These are phyloP conservation scores for Oenanthe javanica DNA, from an alignment of 140 eudicot species.

Conservation along the genomic window DNA sequence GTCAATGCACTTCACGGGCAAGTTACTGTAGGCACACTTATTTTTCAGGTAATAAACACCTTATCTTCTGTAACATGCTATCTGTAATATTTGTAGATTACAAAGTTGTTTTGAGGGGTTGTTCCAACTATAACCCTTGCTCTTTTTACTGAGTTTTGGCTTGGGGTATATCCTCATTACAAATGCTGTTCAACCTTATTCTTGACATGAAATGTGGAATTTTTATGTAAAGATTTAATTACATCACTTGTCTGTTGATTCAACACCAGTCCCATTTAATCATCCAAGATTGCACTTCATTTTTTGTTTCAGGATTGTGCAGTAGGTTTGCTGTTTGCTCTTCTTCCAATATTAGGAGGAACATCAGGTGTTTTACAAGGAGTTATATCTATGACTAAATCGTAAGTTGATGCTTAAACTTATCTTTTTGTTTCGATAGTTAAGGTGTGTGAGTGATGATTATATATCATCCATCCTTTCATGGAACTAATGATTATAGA, in stretches of 20 bases:
- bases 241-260: not conserved
- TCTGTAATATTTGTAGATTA: not conserved
- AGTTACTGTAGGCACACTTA: slow-evolving; percentile 93
- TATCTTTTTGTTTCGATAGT: not conserved
- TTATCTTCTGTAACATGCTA: not conserved
- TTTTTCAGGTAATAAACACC: slow-evolving; percentile 54
- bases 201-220: not conserved
- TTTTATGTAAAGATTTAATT: not conserved
- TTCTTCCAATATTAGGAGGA: slow-evolving; percentile 96
- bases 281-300: not conserved
- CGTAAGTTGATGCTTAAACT: slow-evolving; percentile 47
- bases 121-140: not conserved
- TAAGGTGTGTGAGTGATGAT: not conserved
- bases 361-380: slow-evolving; percentile 91
- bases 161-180: not conserved
- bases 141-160: not conserved
- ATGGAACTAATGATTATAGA: not conserved
- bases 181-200: not conserved
- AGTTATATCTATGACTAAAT: slow-evolving; percentile 91
- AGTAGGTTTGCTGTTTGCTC: slow-evolving; percentile 93
- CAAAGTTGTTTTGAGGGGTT: not conserved
- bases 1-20: slow-evolving; percentile 87
- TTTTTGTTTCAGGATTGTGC: slow-evolving; percentile 77
- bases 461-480: not conserved
- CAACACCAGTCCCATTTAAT: not conserved